These are phyloP conservation scores for Carex pumila DNA, from an alignment of 176 grass and related monocot species.

Conservation along the genomic window DNA sequence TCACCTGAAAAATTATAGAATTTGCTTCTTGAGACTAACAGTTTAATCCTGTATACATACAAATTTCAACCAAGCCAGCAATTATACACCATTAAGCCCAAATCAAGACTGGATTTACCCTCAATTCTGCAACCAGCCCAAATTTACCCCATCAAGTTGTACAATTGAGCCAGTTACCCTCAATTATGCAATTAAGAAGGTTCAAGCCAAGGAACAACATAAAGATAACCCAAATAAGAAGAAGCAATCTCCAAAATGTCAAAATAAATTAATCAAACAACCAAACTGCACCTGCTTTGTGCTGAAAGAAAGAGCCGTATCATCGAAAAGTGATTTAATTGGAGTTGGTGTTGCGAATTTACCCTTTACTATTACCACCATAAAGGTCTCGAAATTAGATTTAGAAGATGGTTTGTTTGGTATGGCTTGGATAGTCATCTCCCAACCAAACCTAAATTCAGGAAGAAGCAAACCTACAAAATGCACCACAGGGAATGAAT, in stretches of 20 bases:
- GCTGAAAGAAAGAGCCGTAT: conserved; percentile 47
- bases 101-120: background rate
- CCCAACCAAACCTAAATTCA: conserved; percentile 94
- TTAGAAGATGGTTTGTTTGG: conserved; percentile 42
- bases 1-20: conserved; percentile 35
- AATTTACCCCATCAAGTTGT: background rate
- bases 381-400: conserved; percentile 87
- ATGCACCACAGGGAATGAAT: conserved; percentile 15
- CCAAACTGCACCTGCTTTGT: conserved; percentile 54
- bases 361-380: conserved; percentile 68
- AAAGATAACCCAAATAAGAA: background rate
- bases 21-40: conserved; percentile 12
- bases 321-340: conserved; percentile 48
- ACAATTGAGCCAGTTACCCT: background rate
- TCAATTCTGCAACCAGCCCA: background rate
- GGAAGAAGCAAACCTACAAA: conserved; percentile 67
- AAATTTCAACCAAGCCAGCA: background rate
- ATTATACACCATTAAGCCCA: background rate
- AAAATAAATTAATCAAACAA: background rate
- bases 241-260: background rate
- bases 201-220: background rate
- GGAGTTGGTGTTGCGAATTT: conserved; percentile 32
- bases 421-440: conserved; percentile 68
- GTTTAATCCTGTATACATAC: background rate
- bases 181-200: background rate